These are phyloP conservation scores for Globisporangium camurandrum DNA, from an alignment of 352 stramenopile genomes.

Conservation along the genomic window DNA sequence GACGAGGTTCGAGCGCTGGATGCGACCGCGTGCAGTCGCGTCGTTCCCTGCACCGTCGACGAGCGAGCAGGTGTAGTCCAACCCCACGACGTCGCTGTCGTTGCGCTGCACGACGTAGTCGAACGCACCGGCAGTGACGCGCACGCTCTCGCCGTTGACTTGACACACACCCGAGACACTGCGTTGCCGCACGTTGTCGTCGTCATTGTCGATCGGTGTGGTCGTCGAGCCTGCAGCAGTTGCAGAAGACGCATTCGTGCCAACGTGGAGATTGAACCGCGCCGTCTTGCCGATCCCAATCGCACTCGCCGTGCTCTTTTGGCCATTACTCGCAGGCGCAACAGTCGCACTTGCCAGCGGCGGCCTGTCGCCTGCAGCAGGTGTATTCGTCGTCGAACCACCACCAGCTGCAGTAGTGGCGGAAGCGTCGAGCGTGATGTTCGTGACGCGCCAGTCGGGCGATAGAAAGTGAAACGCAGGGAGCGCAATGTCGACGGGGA, in stretches of 20 bases:
- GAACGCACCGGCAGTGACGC: constrained; percentile 18
- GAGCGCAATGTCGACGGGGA: constrained; percentile 13
- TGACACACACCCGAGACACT: constrained; percentile 22
- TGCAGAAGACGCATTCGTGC: background rate
- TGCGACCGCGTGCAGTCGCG: constrained; percentile 15
- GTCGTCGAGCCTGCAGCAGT: constrained; percentile 4
- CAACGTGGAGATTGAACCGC: constrained; percentile 11
- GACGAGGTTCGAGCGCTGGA: constrained; percentile 17
- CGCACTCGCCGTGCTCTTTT: constrained; percentile 3
- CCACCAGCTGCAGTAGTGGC: background rate
- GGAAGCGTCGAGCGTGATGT: constrained; percentile 7
- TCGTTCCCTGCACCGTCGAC: constrained; percentile 21
- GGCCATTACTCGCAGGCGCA: background rate
- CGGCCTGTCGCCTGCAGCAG: background rate
- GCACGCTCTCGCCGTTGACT: constrained; percentile 25
- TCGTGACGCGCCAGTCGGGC: constrained; percentile 14
- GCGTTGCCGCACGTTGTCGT: constrained; percentile 1
- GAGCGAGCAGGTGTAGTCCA: constrained; percentile 26
- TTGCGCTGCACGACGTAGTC: constrained; percentile 34
- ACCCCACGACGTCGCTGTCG: constrained; percentile 31
- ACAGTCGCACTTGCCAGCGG: constrained; percentile 5
- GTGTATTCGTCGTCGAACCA: no score
- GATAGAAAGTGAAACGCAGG: constrained; percentile 12
- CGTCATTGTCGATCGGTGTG: background rate
- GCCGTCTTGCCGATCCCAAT: constrained; percentile 10